phyloP scores from a whole-genome alignment of 257 asterid species.

The Anisodus tanguticus region DNA sequence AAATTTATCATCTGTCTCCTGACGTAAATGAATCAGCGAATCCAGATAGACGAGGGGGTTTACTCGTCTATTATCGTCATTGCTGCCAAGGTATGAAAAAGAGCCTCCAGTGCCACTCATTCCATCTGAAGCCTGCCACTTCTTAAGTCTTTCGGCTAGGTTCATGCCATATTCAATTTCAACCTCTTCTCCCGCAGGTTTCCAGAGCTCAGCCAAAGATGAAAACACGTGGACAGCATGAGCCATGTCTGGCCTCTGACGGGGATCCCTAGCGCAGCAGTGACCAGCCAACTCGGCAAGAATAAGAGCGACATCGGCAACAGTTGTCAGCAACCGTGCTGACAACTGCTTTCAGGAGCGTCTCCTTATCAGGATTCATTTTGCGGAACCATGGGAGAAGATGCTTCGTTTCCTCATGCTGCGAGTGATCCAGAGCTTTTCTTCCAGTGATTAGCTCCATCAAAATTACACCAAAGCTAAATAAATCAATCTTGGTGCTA shows the following conservation, averaged over 20 bases:
- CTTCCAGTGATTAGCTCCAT: slow-evolving; percentile 30
- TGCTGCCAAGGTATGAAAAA: too few species aligned
- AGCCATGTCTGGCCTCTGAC: slow-evolving; percentile 34
- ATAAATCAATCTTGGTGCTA: slow-evolving; percentile 30
- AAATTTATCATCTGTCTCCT: slow-evolving; percentile 64
- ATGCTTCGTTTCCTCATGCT: slow-evolving; percentile 25
- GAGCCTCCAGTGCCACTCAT: not conserved
- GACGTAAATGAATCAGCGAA: slow-evolving; percentile 80
- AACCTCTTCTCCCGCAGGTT: not conserved
- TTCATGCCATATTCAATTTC: too few species aligned
- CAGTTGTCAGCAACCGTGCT: too few species aligned
- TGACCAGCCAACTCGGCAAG: not conserved
- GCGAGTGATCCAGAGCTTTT: slow-evolving; percentile 28
- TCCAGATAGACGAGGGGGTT: slow-evolving; percentile 71
- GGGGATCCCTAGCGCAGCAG: slow-evolving; percentile 31
- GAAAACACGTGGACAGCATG: slow-evolving; percentile 27
- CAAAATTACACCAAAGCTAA: slow-evolving; percentile 31
- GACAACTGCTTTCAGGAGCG: not conserved
- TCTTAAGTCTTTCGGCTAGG: too few species aligned
- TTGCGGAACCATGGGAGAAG: slow-evolving; percentile 31
- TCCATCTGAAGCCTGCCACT: too few species aligned
- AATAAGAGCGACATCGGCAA: too few species aligned
- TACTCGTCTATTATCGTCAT: too few species aligned
- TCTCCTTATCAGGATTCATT: slow-evolving; percentile 19
- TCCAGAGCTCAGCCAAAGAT: slow-evolving; percentile 31